Conservation (phyloP, 768 basidiomycete species). For the Artomyces pyxidatus region DNA sequence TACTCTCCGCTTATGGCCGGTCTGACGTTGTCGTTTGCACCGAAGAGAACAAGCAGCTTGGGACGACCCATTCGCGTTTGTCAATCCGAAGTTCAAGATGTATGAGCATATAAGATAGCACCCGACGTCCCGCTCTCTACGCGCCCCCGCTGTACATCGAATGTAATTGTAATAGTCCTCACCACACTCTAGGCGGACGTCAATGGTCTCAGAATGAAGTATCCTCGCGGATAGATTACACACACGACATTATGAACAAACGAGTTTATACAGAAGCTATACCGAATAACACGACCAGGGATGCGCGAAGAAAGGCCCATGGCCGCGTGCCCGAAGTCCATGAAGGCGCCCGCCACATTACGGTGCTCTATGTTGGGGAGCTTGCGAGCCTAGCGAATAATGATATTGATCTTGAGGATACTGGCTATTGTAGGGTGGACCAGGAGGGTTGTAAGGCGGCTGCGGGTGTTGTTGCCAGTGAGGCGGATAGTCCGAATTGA, state of each 20-base stretch:
- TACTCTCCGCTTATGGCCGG: not conserved
- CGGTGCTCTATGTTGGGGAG: conserved; percentile 13
- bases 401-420: conserved; percentile 5
- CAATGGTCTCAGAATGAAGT: no score
- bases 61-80: conserved; percentile 17
- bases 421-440: not conserved
- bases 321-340: no score
- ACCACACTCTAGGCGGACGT: no score
- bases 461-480: not conserved
- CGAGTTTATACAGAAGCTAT: not conserved
- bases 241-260: not conserved
- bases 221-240: no score
- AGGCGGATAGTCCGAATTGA: not conserved
- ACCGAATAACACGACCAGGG: not conserved
- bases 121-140: not conserved
- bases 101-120: conserved; percentile 15
- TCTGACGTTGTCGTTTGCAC: not conserved
- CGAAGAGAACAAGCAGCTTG: conserved; percentile 20
- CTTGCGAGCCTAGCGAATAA: conserved; percentile 5
- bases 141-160: not conserved
- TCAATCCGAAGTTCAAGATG: conserved; percentile 15
- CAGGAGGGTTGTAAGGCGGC: not conserved
- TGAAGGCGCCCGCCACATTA: not conserved
- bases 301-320: no score
- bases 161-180: not conserved